Evolutionary conservation across 2,329 filamentous ascomycete species (phyloP), one percentile per base, ranked within the genome.

Genomic region (Monilinia polystroma): DNA sequence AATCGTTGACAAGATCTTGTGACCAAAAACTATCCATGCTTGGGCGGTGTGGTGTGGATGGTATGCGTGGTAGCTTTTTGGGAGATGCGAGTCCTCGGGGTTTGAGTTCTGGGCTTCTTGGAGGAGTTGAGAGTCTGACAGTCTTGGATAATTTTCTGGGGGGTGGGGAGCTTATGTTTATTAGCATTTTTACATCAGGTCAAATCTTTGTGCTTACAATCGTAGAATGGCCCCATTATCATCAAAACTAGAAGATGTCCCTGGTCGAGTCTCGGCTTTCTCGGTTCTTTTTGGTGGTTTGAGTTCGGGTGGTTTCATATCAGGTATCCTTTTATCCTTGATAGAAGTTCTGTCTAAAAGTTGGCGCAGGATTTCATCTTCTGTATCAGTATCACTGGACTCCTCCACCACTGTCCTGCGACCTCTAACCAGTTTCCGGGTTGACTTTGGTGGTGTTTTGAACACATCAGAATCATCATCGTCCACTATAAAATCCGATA

Each of bases 1-100:
- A 89, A 54, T 85, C 83, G 71, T 89, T 84, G 32, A 87, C 80
- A 20, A 84, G 76, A 16, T 84, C 83, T 68, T 84, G 83, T 63
- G 80, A 80, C 87, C 87, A 89, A 72, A 88, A 89, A 8, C 78
- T 79, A 68, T 88, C 86, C 51, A 81, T 81, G 63, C 78, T 83
- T 29, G 82, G 81, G 35, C 80, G 77, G 67, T 87, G 81, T 3
- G 84, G 83, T 1, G 84, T 84, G 47, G 79, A 78, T 2, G 85
- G 85, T 52, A 88, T 85, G 0, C 77, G 77, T 3, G 47, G 75
- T 18, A 71, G 49, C 52, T 76, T 77, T 26, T 70, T 74, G 3
- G 75, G 75, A 12, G 74, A 76, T 29, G 64, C 58, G 0, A 76
- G 66, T 3, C 63, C 55, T 43, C 53, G 67, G 8, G 71, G 68